These are phyloP conservation scores for fission yeast (Schizosaccharomyces pombe) DNA, from an alignment of 805 yeast genomes.

Conservation along the genomic window DNA sequence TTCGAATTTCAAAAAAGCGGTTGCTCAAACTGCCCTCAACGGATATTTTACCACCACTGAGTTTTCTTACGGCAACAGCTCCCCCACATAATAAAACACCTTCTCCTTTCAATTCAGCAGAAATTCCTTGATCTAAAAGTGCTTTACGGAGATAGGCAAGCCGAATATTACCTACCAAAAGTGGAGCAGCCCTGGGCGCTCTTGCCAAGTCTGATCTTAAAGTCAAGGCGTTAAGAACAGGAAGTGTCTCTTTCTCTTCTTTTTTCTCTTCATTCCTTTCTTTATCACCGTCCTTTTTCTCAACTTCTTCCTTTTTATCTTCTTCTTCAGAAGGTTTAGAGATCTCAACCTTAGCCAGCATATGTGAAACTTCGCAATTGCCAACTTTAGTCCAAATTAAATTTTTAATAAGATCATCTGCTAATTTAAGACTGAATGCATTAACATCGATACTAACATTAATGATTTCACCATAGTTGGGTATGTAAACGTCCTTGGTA, in stretches of 20 bases:
- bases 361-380: conserved; percentile 57
- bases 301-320: neutral
- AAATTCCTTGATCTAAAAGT: conserved; percentile 32
- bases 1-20: conserved; percentile 46
- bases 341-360: conserved; percentile 34
- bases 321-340: neutral
- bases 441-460: conserved; percentile 24
- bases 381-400: conserved; percentile 68
- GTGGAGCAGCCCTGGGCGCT: conserved; percentile 15
- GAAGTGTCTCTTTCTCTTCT: neutral
- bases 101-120: conserved; percentile 78
- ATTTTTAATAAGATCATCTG: conserved; percentile 33
- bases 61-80: conserved; percentile 47
- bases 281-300: conserved; percentile 4
- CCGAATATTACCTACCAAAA: conserved; percentile 73
- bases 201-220: conserved; percentile 7
- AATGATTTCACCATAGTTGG: conserved; percentile 10
- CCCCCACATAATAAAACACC: conserved; percentile 77
- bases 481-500: conserved; percentile 8
- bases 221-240: conserved; percentile 3
- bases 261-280: conserved; percentile 8
- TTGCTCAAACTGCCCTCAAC: conserved; percentile 63
- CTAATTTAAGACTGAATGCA: conserved; percentile 41
- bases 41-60: conserved; percentile 58
- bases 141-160: conserved; percentile 55